Conservation (phyloP, 768 basidiomycete genomes). For the Collybia sordida region DNA sequence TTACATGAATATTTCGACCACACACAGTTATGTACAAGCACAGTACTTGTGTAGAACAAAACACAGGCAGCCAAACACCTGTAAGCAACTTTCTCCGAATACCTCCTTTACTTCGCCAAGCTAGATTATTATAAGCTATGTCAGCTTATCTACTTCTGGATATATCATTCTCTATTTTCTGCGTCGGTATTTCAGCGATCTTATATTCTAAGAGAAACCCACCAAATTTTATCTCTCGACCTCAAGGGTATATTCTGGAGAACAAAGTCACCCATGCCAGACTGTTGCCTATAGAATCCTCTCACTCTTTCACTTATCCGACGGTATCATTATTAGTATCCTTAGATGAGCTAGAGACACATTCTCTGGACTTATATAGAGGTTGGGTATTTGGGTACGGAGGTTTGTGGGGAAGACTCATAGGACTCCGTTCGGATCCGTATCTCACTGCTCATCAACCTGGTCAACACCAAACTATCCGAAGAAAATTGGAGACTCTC, state of each 20-base stretch:
- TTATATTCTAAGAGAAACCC: too few relatives aligned
- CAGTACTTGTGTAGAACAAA: too few relatives aligned
- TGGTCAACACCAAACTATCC: slow-evolving; percentile 25
- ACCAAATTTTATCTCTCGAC: neutral
- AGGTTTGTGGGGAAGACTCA: slow-evolving; percentile 38
- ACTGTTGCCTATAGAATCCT: slow-evolving; percentile 42
- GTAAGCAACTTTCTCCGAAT: too few relatives aligned
- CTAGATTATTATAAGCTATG: too few relatives aligned
- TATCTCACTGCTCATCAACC: slow-evolving; percentile 38
- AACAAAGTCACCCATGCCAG: slow-evolving; percentile 56
- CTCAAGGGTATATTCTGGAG: slow-evolving; percentile 44
- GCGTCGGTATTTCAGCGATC: too few relatives aligned
- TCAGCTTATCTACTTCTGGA: too few relatives aligned
- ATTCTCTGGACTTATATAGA: slow-evolving; percentile 41
- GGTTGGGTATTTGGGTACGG: slow-evolving; percentile 61
- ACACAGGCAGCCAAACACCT: too few relatives aligned
- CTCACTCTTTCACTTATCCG: slow-evolving; percentile 61
- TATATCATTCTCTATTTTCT: too few relatives aligned
- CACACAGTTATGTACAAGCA: too few relatives aligned
- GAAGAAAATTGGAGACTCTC: slow-evolving; percentile 37
- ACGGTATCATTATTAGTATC: slow-evolving; percentile 58
- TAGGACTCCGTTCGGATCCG: slow-evolving; percentile 42
- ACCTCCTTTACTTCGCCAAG: too few relatives aligned
- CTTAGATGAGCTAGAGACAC: slow-evolving; percentile 49
- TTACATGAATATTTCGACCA: too few relatives aligned